Evolutionary conservation across 768 basidiomycete species (phyloP).

Genomic region (Lyophyllum shimeji): DNA sequence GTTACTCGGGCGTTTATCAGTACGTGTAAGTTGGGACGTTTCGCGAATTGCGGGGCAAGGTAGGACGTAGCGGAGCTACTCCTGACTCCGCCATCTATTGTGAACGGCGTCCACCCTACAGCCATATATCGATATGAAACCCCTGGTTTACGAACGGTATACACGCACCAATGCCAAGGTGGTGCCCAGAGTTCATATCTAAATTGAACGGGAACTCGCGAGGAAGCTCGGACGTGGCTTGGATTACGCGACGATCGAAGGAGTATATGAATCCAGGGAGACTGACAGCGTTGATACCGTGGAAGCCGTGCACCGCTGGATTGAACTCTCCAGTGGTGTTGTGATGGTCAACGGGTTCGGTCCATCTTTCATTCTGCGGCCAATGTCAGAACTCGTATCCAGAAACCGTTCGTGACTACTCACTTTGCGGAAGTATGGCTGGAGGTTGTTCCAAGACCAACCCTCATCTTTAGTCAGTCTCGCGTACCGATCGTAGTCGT

Average conservation of each 20-base stretch:
- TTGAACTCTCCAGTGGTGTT: conserved; percentile 29
- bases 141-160: background rate
- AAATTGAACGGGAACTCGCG: conserved; percentile 23
- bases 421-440: conserved; percentile 27
- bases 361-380: conserved; percentile 25
- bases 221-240: conserved; percentile 24
- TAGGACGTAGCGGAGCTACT: conserved; percentile 32
- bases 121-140: background rate
- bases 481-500: conserved; percentile 30
- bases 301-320: conserved; percentile 28
- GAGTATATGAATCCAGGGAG: conserved; percentile 24
- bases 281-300: conserved; percentile 28
- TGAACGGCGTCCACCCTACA: conserved; percentile 25
- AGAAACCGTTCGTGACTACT: background rate
- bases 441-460: conserved; percentile 30
- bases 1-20: conserved; percentile 28
- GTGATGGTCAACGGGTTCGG: conserved; percentile 28
- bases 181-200: conserved; percentile 26
- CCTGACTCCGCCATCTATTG: conserved; percentile 22
- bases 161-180: conserved; percentile 21
- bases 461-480: conserved; percentile 26
- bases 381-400: background rate
- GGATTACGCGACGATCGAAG: conserved; percentile 27
- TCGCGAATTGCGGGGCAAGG: conserved; percentile 20
- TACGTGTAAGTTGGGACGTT: conserved; percentile 30